A percentile compares a stretch with the other conserved stretches of the same genome.
phyloP scores from a whole-genome alignment of 148 eudicot genomes.

The Spergularia marina region DNA sequence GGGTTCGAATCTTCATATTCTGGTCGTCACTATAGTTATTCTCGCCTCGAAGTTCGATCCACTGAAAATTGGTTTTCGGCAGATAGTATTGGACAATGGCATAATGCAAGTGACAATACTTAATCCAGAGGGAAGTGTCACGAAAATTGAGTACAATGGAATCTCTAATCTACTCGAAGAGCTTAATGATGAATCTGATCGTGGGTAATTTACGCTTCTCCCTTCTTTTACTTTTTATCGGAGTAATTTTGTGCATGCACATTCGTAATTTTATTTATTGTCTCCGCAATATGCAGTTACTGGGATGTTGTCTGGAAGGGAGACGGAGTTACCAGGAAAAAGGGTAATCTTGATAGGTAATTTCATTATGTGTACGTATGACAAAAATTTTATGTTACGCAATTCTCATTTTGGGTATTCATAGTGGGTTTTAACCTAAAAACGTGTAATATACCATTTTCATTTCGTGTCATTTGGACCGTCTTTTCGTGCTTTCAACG shows the following conservation, averaged over 20 bases:
- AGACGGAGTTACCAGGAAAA: constrained; percentile 56
- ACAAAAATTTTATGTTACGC: too few relatives aligned
- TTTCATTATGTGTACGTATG: too few relatives aligned
- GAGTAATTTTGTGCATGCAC: background rate
- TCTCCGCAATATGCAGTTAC: constrained; percentile 41
- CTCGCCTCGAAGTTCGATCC: background rate
- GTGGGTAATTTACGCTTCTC: constrained; percentile 49
- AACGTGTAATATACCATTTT: background rate
- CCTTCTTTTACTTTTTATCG: background rate
- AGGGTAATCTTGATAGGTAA: constrained; percentile 75
- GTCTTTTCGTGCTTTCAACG: background rate
- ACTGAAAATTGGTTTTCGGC: constrained; percentile 9
- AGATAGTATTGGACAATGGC: constrained; percentile 72
- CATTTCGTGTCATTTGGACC: background rate
- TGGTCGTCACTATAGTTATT: too few relatives aligned
- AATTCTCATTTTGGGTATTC: background rate
- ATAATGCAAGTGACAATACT: constrained; percentile 45
- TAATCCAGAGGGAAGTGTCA: constrained; percentile 61
- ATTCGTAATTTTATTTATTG: background rate
- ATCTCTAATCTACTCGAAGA: constrained; percentile 60
- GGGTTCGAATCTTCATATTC: too few relatives aligned
- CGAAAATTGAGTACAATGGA: constrained; percentile 52
- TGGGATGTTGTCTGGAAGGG: constrained; percentile 83
- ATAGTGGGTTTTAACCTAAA: too few relatives aligned
- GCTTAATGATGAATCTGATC: constrained; percentile 38